Percentiles rank a stretch among this genome's conserved stretches.
phyloP scores from a whole-genome alignment of 2,329 filamentous ascomycete species.

The Talaromyces sp. region DNA sequence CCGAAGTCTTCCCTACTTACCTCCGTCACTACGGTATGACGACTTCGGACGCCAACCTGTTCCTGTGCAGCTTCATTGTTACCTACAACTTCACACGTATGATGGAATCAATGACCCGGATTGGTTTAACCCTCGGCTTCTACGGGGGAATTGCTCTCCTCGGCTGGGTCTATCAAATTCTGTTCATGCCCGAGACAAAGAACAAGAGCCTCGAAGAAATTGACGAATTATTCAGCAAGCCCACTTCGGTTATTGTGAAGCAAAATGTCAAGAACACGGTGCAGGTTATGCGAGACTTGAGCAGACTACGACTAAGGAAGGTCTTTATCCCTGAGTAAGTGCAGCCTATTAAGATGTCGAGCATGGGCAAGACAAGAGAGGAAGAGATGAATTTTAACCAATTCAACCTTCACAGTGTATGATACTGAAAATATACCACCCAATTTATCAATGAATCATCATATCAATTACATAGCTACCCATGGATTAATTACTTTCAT shows the following conservation, averaged over 20 bases:
- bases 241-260: conserved; percentile 58
- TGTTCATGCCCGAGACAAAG: conserved; percentile 75
- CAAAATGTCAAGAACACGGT: conserved; percentile 51
- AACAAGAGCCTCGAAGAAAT: conserved; percentile 67
- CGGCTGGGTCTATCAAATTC: conserved; percentile 66
- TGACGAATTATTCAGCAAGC: conserved; percentile 61
- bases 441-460: not conserved
- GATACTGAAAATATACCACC: not conserved
- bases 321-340: conserved; percentile 36
- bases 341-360: not conserved
- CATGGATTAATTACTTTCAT: not conserved
- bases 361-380: not conserved
- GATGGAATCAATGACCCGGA: conserved; percentile 63
- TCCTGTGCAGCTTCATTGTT: conserved; percentile 67
- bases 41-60: conserved; percentile 62
- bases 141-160: conserved; percentile 69
- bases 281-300: conserved; percentile 43
- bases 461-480: not conserved
- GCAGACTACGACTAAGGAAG: conserved; percentile 42
- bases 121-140: conserved; percentile 65
- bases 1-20: conserved; percentile 69
- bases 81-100: conserved; percentile 72
- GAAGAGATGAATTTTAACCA: not conserved
- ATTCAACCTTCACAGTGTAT: not conserved
- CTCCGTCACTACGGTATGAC: conserved; percentile 71